Evolutionary conservation across 2,329 filamentous ascomycete species (phyloP).

Genomic region (Aschersonia sp.): DNA sequence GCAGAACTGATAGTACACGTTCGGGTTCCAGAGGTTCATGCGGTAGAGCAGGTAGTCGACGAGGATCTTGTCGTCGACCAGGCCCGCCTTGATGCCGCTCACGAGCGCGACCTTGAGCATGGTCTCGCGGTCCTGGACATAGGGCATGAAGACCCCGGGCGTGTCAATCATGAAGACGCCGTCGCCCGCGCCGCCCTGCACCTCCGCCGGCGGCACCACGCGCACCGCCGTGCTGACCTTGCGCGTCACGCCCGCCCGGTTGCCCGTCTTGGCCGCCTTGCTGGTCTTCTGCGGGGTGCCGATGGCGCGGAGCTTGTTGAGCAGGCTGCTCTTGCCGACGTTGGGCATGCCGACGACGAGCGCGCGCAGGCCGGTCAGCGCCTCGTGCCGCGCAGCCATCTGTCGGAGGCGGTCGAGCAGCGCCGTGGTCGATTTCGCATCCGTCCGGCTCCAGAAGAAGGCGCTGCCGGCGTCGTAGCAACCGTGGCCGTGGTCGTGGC

Average conservation of each 20-base stretch:
- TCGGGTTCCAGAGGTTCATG: constrained; percentile 54
- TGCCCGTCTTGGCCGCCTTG: constrained; percentile 71
- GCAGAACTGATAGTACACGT: constrained; percentile 46
- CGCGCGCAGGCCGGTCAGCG: constrained; percentile 67
- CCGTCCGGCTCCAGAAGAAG: constrained; percentile 29
- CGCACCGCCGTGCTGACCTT: constrained; percentile 75
- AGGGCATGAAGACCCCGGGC: constrained; percentile 88
- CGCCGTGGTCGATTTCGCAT: constrained; percentile 15
- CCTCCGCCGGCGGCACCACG: constrained; percentile 34
- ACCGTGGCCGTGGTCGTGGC: neutral
- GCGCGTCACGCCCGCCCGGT: constrained; percentile 78
- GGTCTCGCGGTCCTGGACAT: constrained; percentile 66
- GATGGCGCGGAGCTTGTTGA: constrained; percentile 65
- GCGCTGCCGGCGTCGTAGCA: constrained; percentile 18
- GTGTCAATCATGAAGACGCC: constrained; percentile 83
- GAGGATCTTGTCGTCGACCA: constrained; percentile 63
- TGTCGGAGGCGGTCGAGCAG: constrained; percentile 24
- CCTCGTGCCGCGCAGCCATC: constrained; percentile 22
- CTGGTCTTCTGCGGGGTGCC: constrained; percentile 33
- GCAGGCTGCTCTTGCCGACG: constrained; percentile 86
- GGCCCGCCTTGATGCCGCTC: constrained; percentile 77
- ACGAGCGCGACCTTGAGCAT: constrained; percentile 95
- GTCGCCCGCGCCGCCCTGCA: constrained; percentile 28
- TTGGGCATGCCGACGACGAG: constrained; percentile 97
- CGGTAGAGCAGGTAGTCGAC: constrained; percentile 84